Evolutionary conservation across 164 flowering plant genomes (phyloP).

Genomic region (Pachysandra terminalis): DNA sequence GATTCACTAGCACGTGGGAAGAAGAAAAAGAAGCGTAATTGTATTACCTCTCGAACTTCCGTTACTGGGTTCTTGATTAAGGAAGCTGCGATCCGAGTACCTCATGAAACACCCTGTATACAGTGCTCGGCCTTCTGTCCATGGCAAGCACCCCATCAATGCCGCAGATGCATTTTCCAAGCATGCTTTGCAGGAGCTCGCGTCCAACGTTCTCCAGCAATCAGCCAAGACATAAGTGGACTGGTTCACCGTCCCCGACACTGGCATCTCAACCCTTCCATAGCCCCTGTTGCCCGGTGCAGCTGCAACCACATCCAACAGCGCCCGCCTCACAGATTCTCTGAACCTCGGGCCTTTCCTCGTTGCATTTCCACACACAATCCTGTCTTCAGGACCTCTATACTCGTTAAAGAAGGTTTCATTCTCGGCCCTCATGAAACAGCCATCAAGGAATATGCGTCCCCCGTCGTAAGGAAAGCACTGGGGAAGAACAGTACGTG

Average conservation of each 20-base stretch:
- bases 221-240: conserved; percentile 69
- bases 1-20: no score
- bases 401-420: conserved; percentile 62
- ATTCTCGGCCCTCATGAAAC: conserved; percentile 72
- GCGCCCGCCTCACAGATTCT: conserved; percentile 45
- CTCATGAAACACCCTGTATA: conserved; percentile 88
- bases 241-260: conserved; percentile 39
- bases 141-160: conserved; percentile 63
- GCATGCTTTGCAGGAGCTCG: conserved; percentile 59
- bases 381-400: conserved; percentile 45
- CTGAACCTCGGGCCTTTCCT: conserved; percentile 32
- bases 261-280: conserved; percentile 35
- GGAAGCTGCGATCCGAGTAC: conserved; percentile 73
- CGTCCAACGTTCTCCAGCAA: conserved; percentile 70
- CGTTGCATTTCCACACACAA: conserved; percentile 55
- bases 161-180: conserved; percentile 64
- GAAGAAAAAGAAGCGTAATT: neutral
- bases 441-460: conserved; percentile 68
- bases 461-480: conserved; percentile 65
- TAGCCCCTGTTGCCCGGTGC: conserved; percentile 51
- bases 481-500: conserved; percentile 66
- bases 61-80: conserved; percentile 39
- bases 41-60: conserved; percentile 46
- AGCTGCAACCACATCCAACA: conserved; percentile 32
- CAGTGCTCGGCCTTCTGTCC: conserved; percentile 79